Evolutionary conservation across 306 rosid genomes (phyloP).

Genomic region (Glycyrrhiza uralensis): DNA sequence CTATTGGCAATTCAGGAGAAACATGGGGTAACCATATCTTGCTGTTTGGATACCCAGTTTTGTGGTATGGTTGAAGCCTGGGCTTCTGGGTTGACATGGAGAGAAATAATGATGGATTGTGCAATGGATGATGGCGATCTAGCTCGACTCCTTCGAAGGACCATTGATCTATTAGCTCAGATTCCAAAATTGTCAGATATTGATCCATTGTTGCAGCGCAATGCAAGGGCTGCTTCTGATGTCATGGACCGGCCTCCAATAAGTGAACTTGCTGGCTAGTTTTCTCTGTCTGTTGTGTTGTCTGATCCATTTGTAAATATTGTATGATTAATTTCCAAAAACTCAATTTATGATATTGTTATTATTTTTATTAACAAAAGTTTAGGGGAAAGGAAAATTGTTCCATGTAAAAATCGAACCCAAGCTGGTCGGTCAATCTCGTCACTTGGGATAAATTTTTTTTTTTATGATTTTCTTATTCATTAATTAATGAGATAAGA

Average conservation of each 20-base stretch:
- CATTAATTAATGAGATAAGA: too few species aligned
- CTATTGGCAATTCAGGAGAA: slow-evolving; percentile 67
- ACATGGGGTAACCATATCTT: slow-evolving; percentile 62
- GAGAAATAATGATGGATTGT: slow-evolving; percentile 96
- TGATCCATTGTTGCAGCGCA: slow-evolving; percentile 66
- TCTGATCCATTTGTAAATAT: slow-evolving; percentile 20
- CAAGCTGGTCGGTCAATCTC: neutral
- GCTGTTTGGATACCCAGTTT: slow-evolving; percentile 83
- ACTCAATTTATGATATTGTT: neutral
- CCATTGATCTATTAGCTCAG: slow-evolving; percentile 84
- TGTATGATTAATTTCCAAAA: neutral
- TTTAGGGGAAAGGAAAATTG: neutral
- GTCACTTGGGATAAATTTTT: too few species aligned
- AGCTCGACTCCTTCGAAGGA: slow-evolving; percentile 86
- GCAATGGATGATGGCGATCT: slow-evolving; percentile 98
- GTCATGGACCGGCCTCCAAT: slow-evolving; percentile 96
- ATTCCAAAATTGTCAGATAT: slow-evolving; percentile 87
- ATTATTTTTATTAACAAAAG: neutral
- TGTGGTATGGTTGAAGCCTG: slow-evolving; percentile 98
- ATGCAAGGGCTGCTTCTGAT: slow-evolving; percentile 72
- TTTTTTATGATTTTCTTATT: too few species aligned
- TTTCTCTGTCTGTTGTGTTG: neutral
- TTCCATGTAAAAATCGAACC: neutral
- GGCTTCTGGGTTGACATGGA: slow-evolving; percentile 98
- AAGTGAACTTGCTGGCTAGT: slow-evolving; percentile 83